phyloP scores from a whole-genome alignment of 140 eudicot species.

The Erigeron philadelphicus region DNA sequence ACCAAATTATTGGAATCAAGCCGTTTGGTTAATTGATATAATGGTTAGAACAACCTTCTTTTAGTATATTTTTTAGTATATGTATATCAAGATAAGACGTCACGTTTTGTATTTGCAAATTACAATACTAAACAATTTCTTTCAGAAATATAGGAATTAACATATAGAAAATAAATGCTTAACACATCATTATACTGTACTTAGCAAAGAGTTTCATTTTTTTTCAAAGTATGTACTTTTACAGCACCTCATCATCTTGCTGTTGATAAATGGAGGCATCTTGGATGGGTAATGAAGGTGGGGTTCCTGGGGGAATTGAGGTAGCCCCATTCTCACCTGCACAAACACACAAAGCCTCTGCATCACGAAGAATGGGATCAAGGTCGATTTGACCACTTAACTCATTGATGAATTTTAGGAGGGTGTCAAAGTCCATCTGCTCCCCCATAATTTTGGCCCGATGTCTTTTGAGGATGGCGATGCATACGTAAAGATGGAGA shows the following conservation, averaged over 20 bases:
- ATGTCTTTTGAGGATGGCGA: slow-evolving; percentile 72
- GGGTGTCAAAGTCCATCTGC: slow-evolving; percentile 95
- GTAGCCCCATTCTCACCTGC: slow-evolving; percentile 92
- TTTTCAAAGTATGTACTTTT: slow-evolving; percentile 14
- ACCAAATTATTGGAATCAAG: too few relatives aligned
- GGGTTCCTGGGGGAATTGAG: slow-evolving; percentile 92
- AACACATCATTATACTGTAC: slow-evolving; percentile 7
- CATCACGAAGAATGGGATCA: slow-evolving; percentile 62
- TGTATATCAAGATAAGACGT: not conserved
- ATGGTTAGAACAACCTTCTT: not conserved
- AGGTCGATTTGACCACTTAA: slow-evolving; percentile 79
- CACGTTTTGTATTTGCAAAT: not conserved
- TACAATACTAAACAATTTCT: not conserved
- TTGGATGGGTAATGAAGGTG: slow-evolving; percentile 71
- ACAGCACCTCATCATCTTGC: slow-evolving; percentile 64
- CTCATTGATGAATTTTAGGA: slow-evolving; percentile 75
- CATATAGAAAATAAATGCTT: slow-evolving; percentile 12
- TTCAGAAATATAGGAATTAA: not conserved
- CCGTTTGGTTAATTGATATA: not conserved
- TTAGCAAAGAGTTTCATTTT: slow-evolving; percentile 1
- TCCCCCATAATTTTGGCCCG: slow-evolving; percentile 85
- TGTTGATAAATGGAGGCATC: slow-evolving; percentile 50
- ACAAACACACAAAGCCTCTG: slow-evolving; percentile 79
- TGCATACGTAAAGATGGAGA: slow-evolving; percentile 73
- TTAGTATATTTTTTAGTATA: too few relatives aligned